Base-by-base conservation (phyloP, 1,139 yeast species). In the Pichia sp. region DNA sequence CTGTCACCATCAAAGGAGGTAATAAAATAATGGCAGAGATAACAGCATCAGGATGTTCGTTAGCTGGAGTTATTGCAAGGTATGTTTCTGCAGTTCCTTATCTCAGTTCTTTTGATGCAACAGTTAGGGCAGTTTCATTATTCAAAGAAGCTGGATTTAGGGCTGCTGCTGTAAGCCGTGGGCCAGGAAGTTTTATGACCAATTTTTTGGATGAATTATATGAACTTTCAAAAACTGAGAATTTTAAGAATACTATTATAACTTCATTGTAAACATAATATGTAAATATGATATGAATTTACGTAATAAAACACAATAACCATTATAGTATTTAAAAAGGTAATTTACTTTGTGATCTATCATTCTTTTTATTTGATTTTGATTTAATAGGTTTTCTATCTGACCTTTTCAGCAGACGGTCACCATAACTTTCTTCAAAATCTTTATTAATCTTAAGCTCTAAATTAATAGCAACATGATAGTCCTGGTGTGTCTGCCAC, bases 11-110 rank as follows among this genome's bases (percentile, higher is more conserved):
- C 4, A 51, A 60, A 2, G 94, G 92, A 12, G 94, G 96, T 0
- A 74, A 80, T 53, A 64, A 68, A 22, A 58, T 81, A 37, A 82
- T 89, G 84, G 84, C 85, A 1, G 60, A 68, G 12, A 75, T 89
- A n/a, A 89, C 97, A 0, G 97, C 96, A 0, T 74, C 94, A 3
- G 97, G 97, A 0, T 90, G 97, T 53, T 76, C 92, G 0, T 67
- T 87, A 39, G 96, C 95, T 1, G 80, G 92, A 41, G 74, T 79
- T 0, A 76, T 87, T 45, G 81, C 86, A 0, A 71, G 86, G 1
- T 74, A 71, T 53, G 58, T 80, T 8, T 80, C 80, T 4, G 75
- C 80, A 3, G 58, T 64, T 34, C 67, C 69, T 0, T 65, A 63
- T 30, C 29, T 36, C n/a, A 63, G 65, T 42, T 57, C 73, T 1